Base-by-base conservation (phyloP, 352 stramenopile species). In the Globisporangium recalcitrans region DNA sequence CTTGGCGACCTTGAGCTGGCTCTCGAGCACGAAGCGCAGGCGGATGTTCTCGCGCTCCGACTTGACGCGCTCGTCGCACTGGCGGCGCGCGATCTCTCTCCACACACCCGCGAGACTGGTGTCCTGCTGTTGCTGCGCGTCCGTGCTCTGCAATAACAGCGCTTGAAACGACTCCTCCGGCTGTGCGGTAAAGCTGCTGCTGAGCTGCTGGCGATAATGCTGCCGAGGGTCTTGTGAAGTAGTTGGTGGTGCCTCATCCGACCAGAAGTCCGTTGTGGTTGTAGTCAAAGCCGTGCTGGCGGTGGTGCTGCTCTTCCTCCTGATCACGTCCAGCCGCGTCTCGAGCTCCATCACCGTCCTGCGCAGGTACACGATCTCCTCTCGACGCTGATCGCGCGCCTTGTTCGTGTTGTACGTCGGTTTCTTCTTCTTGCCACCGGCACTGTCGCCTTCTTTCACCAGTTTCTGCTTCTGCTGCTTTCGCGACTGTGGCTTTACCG, bases 1-100 rank as follows among this genome's bases (percentile, higher is more conserved):
- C 34, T 40, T 40, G 34, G 34, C 34, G 34, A 40, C 11, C 34
- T 40, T 40, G 32, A 38, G 32, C 32, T 38, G 32, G 32, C 10
- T 38, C 32, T 38, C 32, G 32, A 38, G 32, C 32, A 38, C n/a
- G 44, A 24, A 16, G 11, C 78, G 83, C 16, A 88, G 68, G 9
- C 73, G 75, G 6, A 70, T 66, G 48, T 82, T 85, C 64, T 86
- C 77, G 8, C 65, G 66, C 58, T 86, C 74, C 1, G 67, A 49
- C n/a, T 14, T 3, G 14, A 9, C 21, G 24, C 48, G 55, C 47
- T 52, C 31, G 14, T 26, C 27, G 1, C 27, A 26, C 31, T 65
- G 60, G 22, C 38, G 60, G 6, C 31, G 24, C 19, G 46, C 42
- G 16, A 60, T 49, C 38, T 47, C 60, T 24, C 55, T 32, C 60